Evolutionary conservation across 176 grass and related monocot species (phyloP).

Genomic region (Paspalum notatum): DNA sequence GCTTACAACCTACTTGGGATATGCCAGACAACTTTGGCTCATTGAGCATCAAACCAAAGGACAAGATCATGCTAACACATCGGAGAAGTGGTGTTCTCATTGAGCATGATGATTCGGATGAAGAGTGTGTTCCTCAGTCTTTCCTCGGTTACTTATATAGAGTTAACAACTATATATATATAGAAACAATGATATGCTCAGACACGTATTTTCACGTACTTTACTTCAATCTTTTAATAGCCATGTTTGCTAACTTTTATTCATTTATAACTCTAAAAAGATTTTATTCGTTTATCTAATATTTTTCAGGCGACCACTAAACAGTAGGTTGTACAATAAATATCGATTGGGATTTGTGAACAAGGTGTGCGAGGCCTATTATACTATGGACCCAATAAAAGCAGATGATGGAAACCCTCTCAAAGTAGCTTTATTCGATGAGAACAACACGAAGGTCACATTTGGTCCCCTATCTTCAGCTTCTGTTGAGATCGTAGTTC

Average conservation of each 20-base stretch:
- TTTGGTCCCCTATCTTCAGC: not conserved
- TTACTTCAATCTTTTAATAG: too few relatives aligned
- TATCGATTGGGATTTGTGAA: not conserved
- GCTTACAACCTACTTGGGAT: not conserved
- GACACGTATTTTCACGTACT: too few relatives aligned
- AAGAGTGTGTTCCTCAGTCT: not conserved
- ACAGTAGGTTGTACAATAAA: not conserved
- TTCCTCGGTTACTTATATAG: not conserved
- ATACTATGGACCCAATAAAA: not conserved
- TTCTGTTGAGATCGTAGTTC: not conserved
- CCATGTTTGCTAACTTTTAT: too few relatives aligned
- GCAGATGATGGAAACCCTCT: not conserved
- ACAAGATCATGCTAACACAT: not conserved
- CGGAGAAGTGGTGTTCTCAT: not conserved
- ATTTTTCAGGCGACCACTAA: not conserved
- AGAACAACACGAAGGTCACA: not conserved
- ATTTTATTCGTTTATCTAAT: not conserved
- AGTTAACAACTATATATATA: too few relatives aligned
- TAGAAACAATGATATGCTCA: too few relatives aligned
- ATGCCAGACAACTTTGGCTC: not conserved
- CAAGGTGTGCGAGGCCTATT: not conserved
- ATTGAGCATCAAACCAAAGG: not conserved
- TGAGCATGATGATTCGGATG: conserved; percentile 2
- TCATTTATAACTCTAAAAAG: too few relatives aligned
- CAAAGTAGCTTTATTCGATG: conserved; percentile 1